Percentiles rank a stretch among this genome's conserved stretches.
Evolutionary conservation across 164 flowering plant genomes (phyloP).

Genomic region (Annona squamosa): DNA sequence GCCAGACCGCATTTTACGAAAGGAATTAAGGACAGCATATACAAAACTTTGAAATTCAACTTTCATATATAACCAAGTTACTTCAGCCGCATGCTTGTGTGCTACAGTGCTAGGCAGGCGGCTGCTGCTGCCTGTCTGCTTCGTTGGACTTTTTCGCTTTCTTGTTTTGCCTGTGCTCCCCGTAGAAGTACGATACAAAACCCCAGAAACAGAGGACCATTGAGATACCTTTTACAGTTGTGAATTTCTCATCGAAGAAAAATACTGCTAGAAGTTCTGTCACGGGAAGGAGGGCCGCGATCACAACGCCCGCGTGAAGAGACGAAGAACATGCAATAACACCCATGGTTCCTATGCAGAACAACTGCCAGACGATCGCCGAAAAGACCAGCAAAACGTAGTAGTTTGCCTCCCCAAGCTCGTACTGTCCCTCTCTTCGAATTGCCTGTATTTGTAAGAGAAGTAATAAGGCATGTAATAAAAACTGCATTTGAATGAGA

Average conservation of each 20-base stretch:
- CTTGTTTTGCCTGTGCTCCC: conserved; percentile 29
- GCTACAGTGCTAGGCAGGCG: too few species aligned
- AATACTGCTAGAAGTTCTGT: conserved; percentile 35
- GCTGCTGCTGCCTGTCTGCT: neutral
- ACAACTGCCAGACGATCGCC: conserved; percentile 43
- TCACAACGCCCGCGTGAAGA: conserved; percentile 37
- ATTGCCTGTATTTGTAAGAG: conserved; percentile 29
- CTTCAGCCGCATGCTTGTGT: too few species aligned
- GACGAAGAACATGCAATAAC: conserved; percentile 43
- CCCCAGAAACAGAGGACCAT: conserved; percentile 56
- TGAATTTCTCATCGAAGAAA: conserved; percentile 30
- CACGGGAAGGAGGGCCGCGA: conserved; percentile 35
- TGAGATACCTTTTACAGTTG: conserved; percentile 46
- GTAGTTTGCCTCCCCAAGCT: conserved; percentile 35
- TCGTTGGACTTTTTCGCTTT: conserved; percentile 5
- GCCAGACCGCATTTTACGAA: too few species aligned
- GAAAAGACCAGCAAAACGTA: conserved; percentile 30
- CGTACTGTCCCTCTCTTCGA: conserved; percentile 42
- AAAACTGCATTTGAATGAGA: neutral
- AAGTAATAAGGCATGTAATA: neutral
- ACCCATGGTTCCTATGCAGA: conserved; percentile 46
- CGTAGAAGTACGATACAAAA: conserved; percentile 51
- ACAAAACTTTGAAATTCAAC: too few species aligned
- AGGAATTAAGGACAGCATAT: too few species aligned
- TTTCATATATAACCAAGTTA: too few species aligned